Conservation (phyloP, 2,329 filamentous ascomycete species). For the Botryotinia convoluta region DNA sequence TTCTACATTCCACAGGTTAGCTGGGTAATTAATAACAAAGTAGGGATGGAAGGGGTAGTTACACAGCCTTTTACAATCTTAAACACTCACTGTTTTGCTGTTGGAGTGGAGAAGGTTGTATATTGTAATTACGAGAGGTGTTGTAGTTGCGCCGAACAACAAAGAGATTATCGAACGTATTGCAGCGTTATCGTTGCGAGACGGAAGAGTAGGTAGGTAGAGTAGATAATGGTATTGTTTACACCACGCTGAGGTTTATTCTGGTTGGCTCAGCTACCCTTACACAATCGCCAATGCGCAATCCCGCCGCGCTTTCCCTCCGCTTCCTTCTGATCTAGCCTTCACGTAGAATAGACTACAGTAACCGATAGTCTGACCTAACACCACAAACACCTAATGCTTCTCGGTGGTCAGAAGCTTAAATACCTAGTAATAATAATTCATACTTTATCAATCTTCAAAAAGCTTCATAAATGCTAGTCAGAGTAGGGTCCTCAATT, state of each 20-base stretch:
- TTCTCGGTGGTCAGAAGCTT: neutral
- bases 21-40: slow-evolving; percentile 24
- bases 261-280: slow-evolving; percentile 16
- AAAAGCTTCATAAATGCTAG: slow-evolving; percentile 8
- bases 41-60: neutral
- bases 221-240: neutral
- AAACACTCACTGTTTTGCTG: neutral
- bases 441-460: neutral
- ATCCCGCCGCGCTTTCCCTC: slow-evolving; percentile 9
- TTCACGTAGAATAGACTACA: slow-evolving; percentile 4
- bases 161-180: neutral
- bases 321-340: slow-evolving; percentile 6
- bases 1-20: slow-evolving; percentile 36
- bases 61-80: neutral
- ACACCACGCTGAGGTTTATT: neutral
- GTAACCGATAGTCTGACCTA: neutral
- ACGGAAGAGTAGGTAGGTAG: neutral
- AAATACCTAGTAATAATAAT: neutral
- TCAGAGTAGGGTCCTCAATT: slow-evolving; percentile 19
- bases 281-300: neutral
- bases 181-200: slow-evolving; percentile 3
- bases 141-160: neutral
- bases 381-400: neutral
- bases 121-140: neutral
- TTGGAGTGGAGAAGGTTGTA: neutral